A percentile compares a stretch with the other conserved stretches of the same genome.
Conservation (phyloP, 2,329 filamentous ascomycete genomes). For the Plenodomus tracheiphilus region DNA sequence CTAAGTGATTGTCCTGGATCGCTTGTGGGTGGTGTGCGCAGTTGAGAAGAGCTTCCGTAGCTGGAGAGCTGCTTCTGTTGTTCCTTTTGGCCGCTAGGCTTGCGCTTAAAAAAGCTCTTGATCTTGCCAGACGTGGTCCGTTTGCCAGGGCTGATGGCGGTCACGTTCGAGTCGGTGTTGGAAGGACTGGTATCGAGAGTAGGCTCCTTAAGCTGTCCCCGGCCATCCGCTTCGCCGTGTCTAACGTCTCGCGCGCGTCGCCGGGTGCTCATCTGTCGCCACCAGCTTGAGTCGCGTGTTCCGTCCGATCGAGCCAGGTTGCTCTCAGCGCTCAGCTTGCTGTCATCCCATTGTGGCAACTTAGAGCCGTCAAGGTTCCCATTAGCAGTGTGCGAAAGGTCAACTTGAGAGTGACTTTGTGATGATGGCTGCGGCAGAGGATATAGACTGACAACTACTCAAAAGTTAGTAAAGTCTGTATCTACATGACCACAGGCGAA, state of each 20-base stretch:
- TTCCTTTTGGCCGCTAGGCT: constrained; percentile 31
- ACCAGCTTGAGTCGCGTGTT: constrained; percentile 40
- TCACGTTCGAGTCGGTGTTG: constrained; percentile 25
- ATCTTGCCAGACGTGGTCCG: constrained; percentile 38
- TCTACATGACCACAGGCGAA: neutral
- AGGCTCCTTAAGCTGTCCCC: constrained; percentile 29
- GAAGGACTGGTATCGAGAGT: constrained; percentile 25
- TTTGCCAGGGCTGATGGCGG: constrained; percentile 30
- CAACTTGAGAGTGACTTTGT: constrained; percentile 41
- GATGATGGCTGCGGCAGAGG: constrained; percentile 33
- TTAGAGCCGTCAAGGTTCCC: constrained; percentile 39
- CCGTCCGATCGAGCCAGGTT: constrained; percentile 33
- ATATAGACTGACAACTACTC: constrained; percentile 35
- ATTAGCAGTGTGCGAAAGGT: constrained; percentile 36
- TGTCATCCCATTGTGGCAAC: constrained; percentile 36
- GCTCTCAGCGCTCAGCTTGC: constrained; percentile 36
- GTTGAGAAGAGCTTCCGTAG: constrained; percentile 40
- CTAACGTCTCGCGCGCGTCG: constrained; percentile 31
- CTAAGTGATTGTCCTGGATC: constrained; percentile 40
- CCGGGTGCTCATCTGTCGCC: constrained; percentile 40
- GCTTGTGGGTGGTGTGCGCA: constrained; percentile 40
- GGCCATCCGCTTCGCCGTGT: constrained; percentile 33
- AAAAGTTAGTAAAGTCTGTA: constrained; percentile 1
- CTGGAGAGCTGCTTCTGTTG: constrained; percentile 41
- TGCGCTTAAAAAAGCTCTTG: constrained; percentile 43